A percentile compares a stretch with the other conserved stretches of the same genome.
Evolutionary conservation across 768 basidiomycete species (phyloP).

Genomic region (Pleurotus cornucopiae): DNA sequence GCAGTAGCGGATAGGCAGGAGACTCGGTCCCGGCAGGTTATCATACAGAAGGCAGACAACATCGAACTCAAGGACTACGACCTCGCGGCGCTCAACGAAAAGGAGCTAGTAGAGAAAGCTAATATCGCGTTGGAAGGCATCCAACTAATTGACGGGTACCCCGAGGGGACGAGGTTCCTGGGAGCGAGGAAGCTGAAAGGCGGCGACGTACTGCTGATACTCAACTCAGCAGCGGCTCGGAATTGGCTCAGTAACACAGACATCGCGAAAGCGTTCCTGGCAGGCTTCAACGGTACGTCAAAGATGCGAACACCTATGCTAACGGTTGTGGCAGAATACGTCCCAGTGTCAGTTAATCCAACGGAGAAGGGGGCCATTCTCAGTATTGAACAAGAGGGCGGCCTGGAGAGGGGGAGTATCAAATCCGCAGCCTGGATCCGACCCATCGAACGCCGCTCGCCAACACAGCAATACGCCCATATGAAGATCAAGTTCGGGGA

Average conservation of each 20-base stretch:
- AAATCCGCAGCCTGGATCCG: slow-evolving; percentile 22
- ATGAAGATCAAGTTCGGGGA: slow-evolving; percentile 16
- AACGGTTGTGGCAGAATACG: slow-evolving; percentile 15
- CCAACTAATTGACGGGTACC: neutral
- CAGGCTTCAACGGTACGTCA: slow-evolving; percentile 10
- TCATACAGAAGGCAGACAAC: neutral
- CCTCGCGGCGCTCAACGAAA: neutral
- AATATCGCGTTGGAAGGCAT: slow-evolving; percentile 4
- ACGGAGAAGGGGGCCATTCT: neutral
- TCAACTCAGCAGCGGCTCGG: slow-evolving; percentile 9
- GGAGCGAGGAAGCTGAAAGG: slow-evolving; percentile 10
- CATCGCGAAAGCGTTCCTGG: slow-evolving; percentile 9
- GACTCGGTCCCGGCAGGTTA: neutral
- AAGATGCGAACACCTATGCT: slow-evolving; percentile 6
- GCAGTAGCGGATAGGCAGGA: neutral
- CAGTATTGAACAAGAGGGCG: slow-evolving; percentile 14
- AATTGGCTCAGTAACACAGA: slow-evolving; percentile 13
- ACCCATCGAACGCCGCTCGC: slow-evolving; percentile 8
- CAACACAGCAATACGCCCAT: slow-evolving; percentile 18
- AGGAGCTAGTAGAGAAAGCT: slow-evolving; percentile 8
- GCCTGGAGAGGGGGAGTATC: slow-evolving; percentile 6
- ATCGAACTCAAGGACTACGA: neutral
- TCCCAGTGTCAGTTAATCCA: slow-evolving; percentile 16
- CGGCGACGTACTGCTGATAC: slow-evolving; percentile 14
- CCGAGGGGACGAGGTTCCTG: slow-evolving; percentile 8